These are phyloP conservation scores for Neurospora sp. DNA, from an alignment of 495 filamentous ascomycete genomes.

Conservation along the genomic window DNA sequence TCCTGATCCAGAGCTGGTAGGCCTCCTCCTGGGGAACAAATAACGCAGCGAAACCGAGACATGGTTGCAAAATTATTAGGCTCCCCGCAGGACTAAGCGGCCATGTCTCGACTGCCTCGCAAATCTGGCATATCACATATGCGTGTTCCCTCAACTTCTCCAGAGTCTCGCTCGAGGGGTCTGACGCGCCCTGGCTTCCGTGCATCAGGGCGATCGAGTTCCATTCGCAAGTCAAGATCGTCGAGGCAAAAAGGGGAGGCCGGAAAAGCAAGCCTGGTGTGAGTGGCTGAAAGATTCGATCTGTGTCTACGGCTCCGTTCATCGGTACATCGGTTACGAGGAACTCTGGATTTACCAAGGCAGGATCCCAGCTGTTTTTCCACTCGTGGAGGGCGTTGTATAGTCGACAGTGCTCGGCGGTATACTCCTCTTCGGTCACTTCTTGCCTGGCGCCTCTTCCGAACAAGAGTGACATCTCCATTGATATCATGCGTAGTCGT, in stretches of 20 bases:
- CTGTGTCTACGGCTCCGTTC: slow-evolving; percentile 34
- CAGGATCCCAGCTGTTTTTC: slow-evolving; percentile 46
- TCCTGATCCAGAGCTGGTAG: slow-evolving; percentile 74
- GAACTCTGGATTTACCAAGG: slow-evolving; percentile 45
- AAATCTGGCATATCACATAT: slow-evolving; percentile 60
- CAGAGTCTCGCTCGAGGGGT: slow-evolving; percentile 38
- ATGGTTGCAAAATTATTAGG: slow-evolving; percentile 63
- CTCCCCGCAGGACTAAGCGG: slow-evolving; percentile 59
- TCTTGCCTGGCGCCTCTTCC: slow-evolving; percentile 54
- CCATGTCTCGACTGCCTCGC: slow-evolving; percentile 66
- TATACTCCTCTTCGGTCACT: slow-evolving; percentile 56
- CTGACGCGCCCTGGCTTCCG: slow-evolving; percentile 54
- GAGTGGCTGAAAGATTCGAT: slow-evolving; percentile 66
- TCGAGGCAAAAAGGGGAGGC: slow-evolving; percentile 57
- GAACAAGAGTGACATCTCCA: slow-evolving; percentile 72
- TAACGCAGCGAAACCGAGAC: slow-evolving; percentile 62
- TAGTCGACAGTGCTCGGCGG: slow-evolving; percentile 47
- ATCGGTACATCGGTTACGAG: slow-evolving; percentile 50
- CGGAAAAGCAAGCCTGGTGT: slow-evolving; percentile 53
- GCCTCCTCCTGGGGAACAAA: slow-evolving; percentile 64
- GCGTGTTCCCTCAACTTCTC: slow-evolving; percentile 50
- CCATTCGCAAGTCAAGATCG: slow-evolving; percentile 67
- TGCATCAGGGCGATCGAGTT: slow-evolving; percentile 72
- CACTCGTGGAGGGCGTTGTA: slow-evolving; percentile 42
- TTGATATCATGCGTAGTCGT: slow-evolving; percentile 60